Base-by-base conservation (phyloP, 2,329 filamentous ascomycete species). In the Fusarium metavorans region DNA sequence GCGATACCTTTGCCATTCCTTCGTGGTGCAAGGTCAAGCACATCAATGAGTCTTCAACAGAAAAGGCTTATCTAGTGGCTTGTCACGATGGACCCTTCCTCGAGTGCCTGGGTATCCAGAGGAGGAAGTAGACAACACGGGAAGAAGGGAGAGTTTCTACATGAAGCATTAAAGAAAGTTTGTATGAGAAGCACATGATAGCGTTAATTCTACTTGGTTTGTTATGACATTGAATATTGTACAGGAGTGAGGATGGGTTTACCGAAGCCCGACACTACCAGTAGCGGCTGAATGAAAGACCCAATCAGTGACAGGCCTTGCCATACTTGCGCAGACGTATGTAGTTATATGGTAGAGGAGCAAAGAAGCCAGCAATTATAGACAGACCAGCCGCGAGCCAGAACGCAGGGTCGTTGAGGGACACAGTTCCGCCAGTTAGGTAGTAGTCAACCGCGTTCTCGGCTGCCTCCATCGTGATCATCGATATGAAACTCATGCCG, bases 401-500 rank as follows among this genome's bases (percentile, higher is more conserved):
- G 66, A 90, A 90, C 1, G 78, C 70, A 1, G 87, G 85, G 30
- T 85, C 84, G 2, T 84, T 81, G 13, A 90, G 77, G 0, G 82
- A 80, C 1, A 90, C 85, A 2, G 83, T 76, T 0, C 88, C 89
- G 1, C 88, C 87, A 0, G 88, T 90, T 1, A 90, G 80, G 66
- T 87, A 84, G 67, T 87, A 90, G 69, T 91, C 89, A 5, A 90
- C 88, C 0, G 81, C 69, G 70, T 90, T 90, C 73, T 90, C 85
- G 0, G 86, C 88, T 4, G 83, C 70, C 76, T 90, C 88, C 88
- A 91, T 91, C 0, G 88, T 87, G 2, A 89, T 11, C 89, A 90
- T 90, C 0, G 88, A 90, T 11, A 90, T 86, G 57, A 89, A 79
- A 67, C 88, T 90, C 89, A 90, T 91, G 1, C 89, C 89, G 25